Evolutionary conservation across 768 basidiomycete species (phyloP), one percentile per base, ranked within the genome.

Genomic region (Amanita rimosa): DNA sequence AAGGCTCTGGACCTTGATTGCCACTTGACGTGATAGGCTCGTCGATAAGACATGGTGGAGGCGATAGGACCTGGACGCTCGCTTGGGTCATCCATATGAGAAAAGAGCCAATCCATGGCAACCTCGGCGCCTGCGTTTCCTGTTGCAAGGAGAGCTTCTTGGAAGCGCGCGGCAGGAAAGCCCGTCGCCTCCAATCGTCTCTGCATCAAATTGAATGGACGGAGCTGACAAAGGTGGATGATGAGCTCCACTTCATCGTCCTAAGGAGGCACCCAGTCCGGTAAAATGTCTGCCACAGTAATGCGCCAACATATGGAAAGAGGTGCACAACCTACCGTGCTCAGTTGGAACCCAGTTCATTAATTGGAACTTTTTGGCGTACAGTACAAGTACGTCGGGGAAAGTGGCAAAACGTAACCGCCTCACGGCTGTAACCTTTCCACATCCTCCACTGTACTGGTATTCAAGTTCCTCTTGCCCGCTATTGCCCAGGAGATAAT

Each of bases 331-430:
- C 6, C 60, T 79, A 91, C 92, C 90, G 24, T 97, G 73, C 65
- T 99, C 98, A 3, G 84, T 75, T 0, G 96, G 96, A 1, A 99
- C 90, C 96, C 96, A 98, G 55, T 92, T 91, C 36, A 92, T 84
- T 3, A 95, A 75, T 63, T 93, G 88, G 69, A 96, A 97, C 57
- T 95, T 95, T 60, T 87, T 89, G 38, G 91, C 83, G 54, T 96
- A 93, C 1, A 99, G 64, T 6, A 95, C 81, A 0, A 98, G 73
- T 1, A 91, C 79, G 9, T 92, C 76, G 0, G 96, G 96, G 72
- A 95, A 90, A 1, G 87, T 85, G 0, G 86, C 76, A 56, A 98
- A 87, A 26, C 75, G 77, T 13, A 76, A 74, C 52, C 80, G 81
- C 62, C 90, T 92, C 6, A 76, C 57, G 0, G 90, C 94, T 4